Evolutionary conservation across 108 stramenopile species (phyloP).

Genomic region (Nitzschia palea): DNA sequence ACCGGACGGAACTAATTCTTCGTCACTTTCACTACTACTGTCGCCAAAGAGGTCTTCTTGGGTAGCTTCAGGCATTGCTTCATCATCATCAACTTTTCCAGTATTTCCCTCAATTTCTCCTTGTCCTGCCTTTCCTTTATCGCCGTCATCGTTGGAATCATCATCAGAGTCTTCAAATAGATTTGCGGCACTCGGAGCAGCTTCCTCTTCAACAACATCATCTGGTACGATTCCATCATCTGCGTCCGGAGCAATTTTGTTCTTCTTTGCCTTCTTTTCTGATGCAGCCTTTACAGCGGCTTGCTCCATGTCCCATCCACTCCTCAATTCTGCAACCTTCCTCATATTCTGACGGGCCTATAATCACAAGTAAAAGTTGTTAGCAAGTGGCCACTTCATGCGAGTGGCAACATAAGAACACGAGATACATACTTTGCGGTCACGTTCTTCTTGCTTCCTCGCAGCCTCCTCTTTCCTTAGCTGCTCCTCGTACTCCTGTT

Average conservation of each 20-base stretch:
- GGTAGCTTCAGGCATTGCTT: conserved; percentile 22
- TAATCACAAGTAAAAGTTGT: neutral
- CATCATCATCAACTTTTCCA: conserved; percentile 32
- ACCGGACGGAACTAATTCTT: conserved; percentile 38
- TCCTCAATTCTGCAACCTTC: conserved; percentile 57
- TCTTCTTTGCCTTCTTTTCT: conserved; percentile 50
- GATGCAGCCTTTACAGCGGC: conserved; percentile 43
- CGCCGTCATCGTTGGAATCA: conserved; percentile 45
- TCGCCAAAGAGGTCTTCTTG: conserved; percentile 80
- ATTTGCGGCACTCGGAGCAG: conserved; percentile 33
- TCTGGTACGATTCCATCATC: conserved; percentile 58
- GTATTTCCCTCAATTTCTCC: conserved; percentile 13
- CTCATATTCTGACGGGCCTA: conserved; percentile 67
- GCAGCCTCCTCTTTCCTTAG: conserved; percentile 56
- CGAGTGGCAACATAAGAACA: neutral
- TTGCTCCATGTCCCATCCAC: conserved; percentile 69
- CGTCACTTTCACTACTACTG: conserved; percentile 52
- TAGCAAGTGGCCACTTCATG: neutral
- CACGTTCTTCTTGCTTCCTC: conserved; percentile 70
- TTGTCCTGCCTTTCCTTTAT: conserved; percentile 21
- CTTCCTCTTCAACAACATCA: conserved; percentile 43
- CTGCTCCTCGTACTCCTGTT: conserved; percentile 47
- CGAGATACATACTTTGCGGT: conserved; percentile 38
- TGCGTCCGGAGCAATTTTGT: conserved; percentile 31
- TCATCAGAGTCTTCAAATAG: conserved; percentile 71